Evolutionary conservation across 768 basidiomycete species (phyloP).

Genomic region (Suillus subluteus): DNA sequence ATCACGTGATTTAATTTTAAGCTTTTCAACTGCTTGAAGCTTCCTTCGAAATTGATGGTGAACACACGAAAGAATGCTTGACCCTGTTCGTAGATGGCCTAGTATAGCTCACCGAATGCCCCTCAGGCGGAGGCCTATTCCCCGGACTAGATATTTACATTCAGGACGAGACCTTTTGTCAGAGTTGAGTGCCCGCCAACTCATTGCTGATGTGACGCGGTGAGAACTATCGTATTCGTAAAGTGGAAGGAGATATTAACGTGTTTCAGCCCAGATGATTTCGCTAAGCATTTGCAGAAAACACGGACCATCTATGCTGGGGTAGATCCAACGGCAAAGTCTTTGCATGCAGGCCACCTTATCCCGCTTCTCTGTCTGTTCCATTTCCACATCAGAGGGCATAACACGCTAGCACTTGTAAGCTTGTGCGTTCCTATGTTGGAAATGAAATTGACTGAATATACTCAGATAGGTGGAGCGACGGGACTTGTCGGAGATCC

Average conservation of each 20-base stretch:
- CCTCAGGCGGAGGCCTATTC: background rate
- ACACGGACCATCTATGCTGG: constrained; percentile 78
- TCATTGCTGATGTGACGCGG: constrained; percentile 42
- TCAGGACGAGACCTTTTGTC: constrained; percentile 31
- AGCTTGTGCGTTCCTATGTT: constrained; percentile 31
- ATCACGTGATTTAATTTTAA: constrained; percentile 3
- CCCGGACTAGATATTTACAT: constrained; percentile 21
- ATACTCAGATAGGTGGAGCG: constrained; percentile 87
- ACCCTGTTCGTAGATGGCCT: constrained; percentile 22
- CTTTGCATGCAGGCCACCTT: constrained; percentile 93
- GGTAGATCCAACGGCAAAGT: constrained; percentile 88
- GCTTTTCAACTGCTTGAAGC: background rate
- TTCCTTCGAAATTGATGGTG: constrained; percentile 6
- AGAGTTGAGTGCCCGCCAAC: constrained; percentile 36
- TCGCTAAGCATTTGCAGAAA: constrained; percentile 36
- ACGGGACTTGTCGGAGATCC: constrained; percentile 98
- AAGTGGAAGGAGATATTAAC: constrained; percentile 11
- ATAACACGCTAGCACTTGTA: constrained; percentile 82
- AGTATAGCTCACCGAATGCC: constrained; percentile 7
- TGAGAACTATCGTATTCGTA: constrained; percentile 19
- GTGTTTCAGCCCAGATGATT: constrained; percentile 45
- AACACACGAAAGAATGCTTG: constrained; percentile 24
- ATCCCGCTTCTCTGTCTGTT: constrained; percentile 84
- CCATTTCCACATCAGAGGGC: constrained; percentile 88
- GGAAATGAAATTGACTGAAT: constrained; percentile 4